Base-by-base conservation (phyloP, 78 protist species). In the Chrysochromulina tobinii region DNA sequence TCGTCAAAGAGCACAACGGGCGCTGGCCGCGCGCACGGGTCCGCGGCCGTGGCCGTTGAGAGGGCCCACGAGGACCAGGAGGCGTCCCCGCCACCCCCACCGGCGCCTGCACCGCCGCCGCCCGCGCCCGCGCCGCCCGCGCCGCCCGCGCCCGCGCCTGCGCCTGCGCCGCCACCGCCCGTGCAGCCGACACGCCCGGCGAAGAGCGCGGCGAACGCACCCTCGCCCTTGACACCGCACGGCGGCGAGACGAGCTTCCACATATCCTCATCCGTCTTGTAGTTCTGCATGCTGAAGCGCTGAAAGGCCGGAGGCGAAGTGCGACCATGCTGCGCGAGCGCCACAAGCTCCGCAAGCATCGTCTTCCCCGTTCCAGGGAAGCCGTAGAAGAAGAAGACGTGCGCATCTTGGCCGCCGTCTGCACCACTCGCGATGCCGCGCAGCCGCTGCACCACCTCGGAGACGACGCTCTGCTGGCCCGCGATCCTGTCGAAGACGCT, bases 331-430 rank as follows among this genome's bases (percentile, higher is more conserved):
- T 1, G 27, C 57, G 83, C 83, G 11, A 2, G 17, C 20, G 83
- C 83, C 38, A 75, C 12, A 2, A 75, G 83, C 83, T 75, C 58
- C 23, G 83, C 83, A 0, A 75, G 8, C 6, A 12, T 12, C n/a
- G 83, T 50, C 83, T 75, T 75, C 7, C 83, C 83, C 1, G 83
- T 75, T 1, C 83, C 83, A 3, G 83, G 83, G 57, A 50, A 75
- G 83, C 83, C 83, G 57, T 75, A 75, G 83, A 75, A 75, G 83
- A 75, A 75, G 83, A 75, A 50, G 58, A 50, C 57, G 83, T 75
- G 83, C 83, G 83, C 83, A 23, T 75, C 57, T 7, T 50, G 25
- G 25, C 83, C 58, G 54, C 83, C 57, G 58, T 4, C 58, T 7
- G 83, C 83, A 2, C 83, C 83, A 15, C 2, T 4, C 6, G 21